These are phyloP conservation scores for Nigrospora oryzae DNA, from an alignment of 2,329 filamentous ascomycete genomes.

Conservation along the genomic window DNA sequence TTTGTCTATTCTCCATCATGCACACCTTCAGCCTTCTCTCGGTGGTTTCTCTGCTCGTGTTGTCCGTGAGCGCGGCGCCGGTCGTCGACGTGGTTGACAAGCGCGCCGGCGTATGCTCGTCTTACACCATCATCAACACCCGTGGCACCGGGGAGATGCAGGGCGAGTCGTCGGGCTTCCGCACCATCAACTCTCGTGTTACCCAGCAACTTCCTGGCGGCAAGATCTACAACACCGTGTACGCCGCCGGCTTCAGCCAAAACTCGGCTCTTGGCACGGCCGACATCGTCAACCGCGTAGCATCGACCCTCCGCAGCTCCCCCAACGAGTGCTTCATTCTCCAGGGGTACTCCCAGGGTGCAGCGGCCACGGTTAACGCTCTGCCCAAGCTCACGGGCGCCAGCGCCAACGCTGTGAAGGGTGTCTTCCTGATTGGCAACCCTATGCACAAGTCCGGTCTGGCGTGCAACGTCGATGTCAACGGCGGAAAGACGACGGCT, in stretches of 20 bases:
- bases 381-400: conserved; percentile 1
- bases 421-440: conserved; percentile 4
- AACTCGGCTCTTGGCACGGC: conserved; percentile 3
- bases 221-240: conserved; percentile 6
- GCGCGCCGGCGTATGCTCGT: conserved; percentile 1
- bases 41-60: neutral
- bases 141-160: conserved; percentile 4
- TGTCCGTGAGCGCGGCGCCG: conserved; percentile 1
- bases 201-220: conserved; percentile 1
- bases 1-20: neutral
- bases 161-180: conserved; percentile 3
- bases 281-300: conserved; percentile 5
- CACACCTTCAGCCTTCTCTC: neutral
- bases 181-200: conserved; percentile 1
- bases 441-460: conserved; percentile 5
- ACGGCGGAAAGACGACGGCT: conserved; percentile 2
- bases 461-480: conserved; percentile 4
- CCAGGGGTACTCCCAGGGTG: conserved; percentile 5
- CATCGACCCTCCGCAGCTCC: neutral
- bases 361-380: conserved; percentile 4
- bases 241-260: conserved; percentile 1
- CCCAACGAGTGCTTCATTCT: conserved; percentile 5
- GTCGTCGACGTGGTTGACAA: neutral
- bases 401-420: conserved; percentile 4
- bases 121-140: conserved; percentile 6